Evolutionary conservation across 768 basidiomycete genomes (phyloP), one percentile per base, ranked within the genome.

Genomic region (Cyclocybe cylindracea): DNA sequence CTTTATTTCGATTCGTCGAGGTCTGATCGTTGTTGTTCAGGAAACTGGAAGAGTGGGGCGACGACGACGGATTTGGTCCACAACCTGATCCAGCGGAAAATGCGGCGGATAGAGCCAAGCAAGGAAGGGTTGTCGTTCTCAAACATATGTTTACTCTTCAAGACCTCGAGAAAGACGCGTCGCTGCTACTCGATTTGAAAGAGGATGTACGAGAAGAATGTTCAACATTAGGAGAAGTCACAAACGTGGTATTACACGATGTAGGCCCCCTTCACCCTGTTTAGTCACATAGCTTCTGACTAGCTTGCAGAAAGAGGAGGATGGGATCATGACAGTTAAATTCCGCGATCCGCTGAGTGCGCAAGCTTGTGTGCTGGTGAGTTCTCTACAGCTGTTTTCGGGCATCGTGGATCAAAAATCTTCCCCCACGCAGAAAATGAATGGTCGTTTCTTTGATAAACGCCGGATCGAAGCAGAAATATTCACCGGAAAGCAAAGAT

Each of bases 181-280:
- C 91, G 6, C 71, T 98, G 19, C 72, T 98, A 14, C 80, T 98
- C 10, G 96, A 98, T 60, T 78, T 98, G 46, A 98, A 98, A 65
- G 94, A 97, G 63, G 96, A 98, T 59, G 94, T 98, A 13, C 82
- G 96, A 48, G 94, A 96, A 33, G 96, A 98, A 65, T 94, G 94
- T 56, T 84, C 89, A 44, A 80, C 80, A 0, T 68, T 98, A 10
- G 97, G 97, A 29, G 91, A 95, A 61, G 97, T 99, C 4, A 98
- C 97, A 0, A 98, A 94, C 59, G 91, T 98, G 1, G 86, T 93
- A 31, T 69, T 99, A 37, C 98, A 96, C 63, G 96, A 99, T 72
- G 96, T 96, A 67, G 69, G 91, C 77, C 9, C 37, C 10, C 44
- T 50, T 19, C 8, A 2, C 40, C 13, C 47, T 48, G 35, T 19